Evolutionary conservation across 345 rosid genomes (phyloP), one percentile per base, ranked within the genome.

Genomic region (Salix udensis): DNA sequence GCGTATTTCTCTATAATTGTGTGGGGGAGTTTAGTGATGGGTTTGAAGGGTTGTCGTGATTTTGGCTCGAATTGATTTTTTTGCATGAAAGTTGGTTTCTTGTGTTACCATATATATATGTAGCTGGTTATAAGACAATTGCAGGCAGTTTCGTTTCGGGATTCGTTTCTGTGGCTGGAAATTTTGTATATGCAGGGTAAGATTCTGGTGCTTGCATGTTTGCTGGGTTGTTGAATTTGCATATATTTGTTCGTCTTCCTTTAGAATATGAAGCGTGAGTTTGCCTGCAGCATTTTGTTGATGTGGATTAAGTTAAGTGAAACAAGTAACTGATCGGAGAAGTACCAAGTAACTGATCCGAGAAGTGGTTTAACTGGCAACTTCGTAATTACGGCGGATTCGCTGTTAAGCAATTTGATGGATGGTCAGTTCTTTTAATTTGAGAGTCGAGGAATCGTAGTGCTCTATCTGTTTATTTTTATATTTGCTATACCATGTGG

Each of bases 31-130:
- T 70, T 62, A 74, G 73, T 28, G 30, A 58, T 66, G 72, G 77
- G 40, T 69, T 4, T 67, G 34, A 42, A 24, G 21, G 61, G 53
- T 23, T 14, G 10, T 42, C 55, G 46, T 78, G 62, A 21, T 68
- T 58, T 58, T 67, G 48, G 65, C 62, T 58, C 31, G 13, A 78
- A 78, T 67, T 39, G 26, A 36, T 61, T 12, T 77, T 7, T 40
- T 46, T 77, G 80, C 75, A 70, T 70, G 80, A 61, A 65, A 61
- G 74, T 72, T 19, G 69, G 23, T 73, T 52, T 68, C 50, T 69
- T 30, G 9, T 67, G 58, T 61, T 60, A 58, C 26, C 61, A 28
- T 65, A 34, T 6, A 65, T 26, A 21, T 34, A 8, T 31, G 42
- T 31, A 31, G 69, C 69, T 7, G 14, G 64, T 58, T 24, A 23